Evolutionary conservation across 768 basidiomycete genomes (phyloP).

Genomic region (Suillus hirtellus): DNA sequence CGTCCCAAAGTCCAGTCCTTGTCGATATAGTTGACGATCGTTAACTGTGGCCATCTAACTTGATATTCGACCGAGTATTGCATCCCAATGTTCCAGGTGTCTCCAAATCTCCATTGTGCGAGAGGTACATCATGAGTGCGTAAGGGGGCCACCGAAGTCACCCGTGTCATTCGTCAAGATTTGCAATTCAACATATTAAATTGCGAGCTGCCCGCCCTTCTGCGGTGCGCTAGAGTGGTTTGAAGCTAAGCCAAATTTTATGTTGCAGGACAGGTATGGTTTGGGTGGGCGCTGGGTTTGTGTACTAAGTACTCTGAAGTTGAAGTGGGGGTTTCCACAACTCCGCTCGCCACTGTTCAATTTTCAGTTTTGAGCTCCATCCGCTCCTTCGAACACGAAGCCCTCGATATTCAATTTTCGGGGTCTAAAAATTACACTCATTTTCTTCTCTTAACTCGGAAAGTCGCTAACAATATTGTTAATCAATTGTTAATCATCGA

Average conservation of each 20-base stretch:
- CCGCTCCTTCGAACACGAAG: neutral
- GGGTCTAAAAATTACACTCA: neutral
- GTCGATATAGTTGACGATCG: neutral
- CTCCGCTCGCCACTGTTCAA: neutral
- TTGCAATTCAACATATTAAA: neutral
- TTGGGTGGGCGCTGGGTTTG: neutral
- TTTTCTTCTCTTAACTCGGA: neutral
- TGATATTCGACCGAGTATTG: neutral
- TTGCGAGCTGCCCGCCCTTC: neutral
- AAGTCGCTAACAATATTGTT: neutral
- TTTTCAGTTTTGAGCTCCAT: neutral
- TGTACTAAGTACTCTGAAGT: neutral
- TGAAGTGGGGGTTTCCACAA: neutral
- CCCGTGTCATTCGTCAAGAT: neutral
- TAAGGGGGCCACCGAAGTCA: neutral
- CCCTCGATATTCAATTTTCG: no score
- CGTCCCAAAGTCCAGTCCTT: neutral
- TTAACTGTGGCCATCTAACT: neutral
- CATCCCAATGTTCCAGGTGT: neutral
- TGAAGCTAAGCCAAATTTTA: neutral
- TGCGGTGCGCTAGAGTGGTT: neutral
- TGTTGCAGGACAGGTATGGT: neutral
- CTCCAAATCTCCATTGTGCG: neutral
- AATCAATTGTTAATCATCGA: no score
- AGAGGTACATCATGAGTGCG: neutral